Evolutionary conservation across 2,329 filamentous ascomycete species (phyloP), one percentile per base, ranked within the genome.

Genomic region (Zopfia rhizophila): DNA sequence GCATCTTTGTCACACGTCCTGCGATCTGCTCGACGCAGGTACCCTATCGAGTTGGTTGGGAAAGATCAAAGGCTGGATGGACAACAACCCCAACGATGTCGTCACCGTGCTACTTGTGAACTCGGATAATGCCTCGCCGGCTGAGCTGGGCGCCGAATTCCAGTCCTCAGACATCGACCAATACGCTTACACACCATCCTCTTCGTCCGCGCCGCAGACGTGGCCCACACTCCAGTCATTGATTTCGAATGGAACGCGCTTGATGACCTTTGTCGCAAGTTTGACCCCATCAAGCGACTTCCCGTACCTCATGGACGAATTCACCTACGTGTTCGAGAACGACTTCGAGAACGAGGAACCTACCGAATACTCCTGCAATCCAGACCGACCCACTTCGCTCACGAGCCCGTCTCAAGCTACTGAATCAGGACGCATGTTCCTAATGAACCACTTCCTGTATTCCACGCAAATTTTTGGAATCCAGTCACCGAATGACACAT

Each of bases 401-500:
- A 67, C 71, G 16, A 61, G 79, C 12, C 61, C 76, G 1, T 49
- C 66, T 4, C 52, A 66, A 1, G 88, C 87, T 2, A 63, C 88
- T 18, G 63, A 75, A 0, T 77, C 78, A 1, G 82, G 82, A 56
- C 80, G 84, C 58, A 79, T 94, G 67, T 84, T 89, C 18, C 76
- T 94, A 7, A 80, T 90, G 75, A 94, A 94, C 77, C 90, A 94
- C 74, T 93, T 94, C 76, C 80, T 88, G 40, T 86, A 92, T 75
- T 74, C 78, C 45, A 72, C 65, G 4, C 65, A 84, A 16, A 66
- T 75, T 1, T 68, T 73, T 39, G 66, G 66, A 14, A 69, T 73
- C 27, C 60, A 71, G 50, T 60, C 55, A 21, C 69, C 70, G n/a
- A 68, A 77, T 13, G 69, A 79, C 3, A 77, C 76, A 48, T 82